Evolutionary conservation across 805 yeast species (phyloP), one percentile per base, ranked within the genome.

Genomic region (Jamesozyma jinghongensis): DNA sequence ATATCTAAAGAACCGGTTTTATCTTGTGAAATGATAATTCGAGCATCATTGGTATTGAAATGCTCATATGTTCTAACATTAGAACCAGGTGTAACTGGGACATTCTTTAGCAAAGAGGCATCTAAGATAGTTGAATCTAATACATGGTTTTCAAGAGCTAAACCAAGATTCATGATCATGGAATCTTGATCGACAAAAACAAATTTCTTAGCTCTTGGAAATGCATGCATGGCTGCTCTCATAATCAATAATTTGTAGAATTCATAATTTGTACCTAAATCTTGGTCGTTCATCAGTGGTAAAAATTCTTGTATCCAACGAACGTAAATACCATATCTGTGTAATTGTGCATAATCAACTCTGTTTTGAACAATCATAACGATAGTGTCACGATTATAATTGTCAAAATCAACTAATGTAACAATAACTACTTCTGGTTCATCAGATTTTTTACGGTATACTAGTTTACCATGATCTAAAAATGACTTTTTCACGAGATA

Each of bases 221-320:
- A 87, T 0, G 95, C 92, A 59, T 75, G 76, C 81, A 90, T 78
- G n/a, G 97, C 97, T 33, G 88, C 92, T 45, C 94, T 73, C 57
- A 85, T 59, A 40, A 55, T 38, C 40, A 61, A 25, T 19, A 53
- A 57, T 46, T 50, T 62, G 22, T 52, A 43, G 33, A 36, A 51
- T 12, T 59, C 61, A 37, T 52, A 49, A 39, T 44, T 42, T 16
- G 42, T 37, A 5, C 43, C 43, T 62, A 46, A 63, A 60, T 44
- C 66, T 62, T 51, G 70, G 60, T 69, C 69, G 41, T 74, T 69
- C 42, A 81, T 51, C 13, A 70, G 50, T 6, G 90, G 88, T 14
- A 75, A 54, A 61, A 85, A 88, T 58, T 92, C 97, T 61, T 85
- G 88, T 27, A 72, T 61, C 85, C 90, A 87, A 45, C 96, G 74